Evolutionary conservation across 179 eudicot genomes (phyloP).

Genomic region (Gypsophila paniculata): DNA sequence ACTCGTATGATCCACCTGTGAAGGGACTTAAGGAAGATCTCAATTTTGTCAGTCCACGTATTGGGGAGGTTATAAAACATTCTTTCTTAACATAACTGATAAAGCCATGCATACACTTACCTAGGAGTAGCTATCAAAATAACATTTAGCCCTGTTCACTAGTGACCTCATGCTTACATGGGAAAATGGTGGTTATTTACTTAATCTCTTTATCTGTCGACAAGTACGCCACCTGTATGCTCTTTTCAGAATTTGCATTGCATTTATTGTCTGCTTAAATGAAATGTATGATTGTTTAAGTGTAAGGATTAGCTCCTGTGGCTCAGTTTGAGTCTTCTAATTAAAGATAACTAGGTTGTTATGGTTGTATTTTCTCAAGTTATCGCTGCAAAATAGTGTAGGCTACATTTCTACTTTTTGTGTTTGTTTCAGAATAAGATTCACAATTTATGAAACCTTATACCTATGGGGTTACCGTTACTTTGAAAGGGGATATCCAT

Average conservation of each 20-base stretch:
- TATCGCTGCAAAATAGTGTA: neutral
- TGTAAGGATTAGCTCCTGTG: constrained; percentile 7
- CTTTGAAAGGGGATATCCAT: neutral
- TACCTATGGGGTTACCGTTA: neutral
- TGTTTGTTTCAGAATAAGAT: constrained; percentile 6
- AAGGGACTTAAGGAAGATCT: constrained; percentile 97
- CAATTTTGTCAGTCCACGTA: constrained; percentile 97
- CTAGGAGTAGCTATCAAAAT: neutral
- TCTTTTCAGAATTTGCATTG: neutral
- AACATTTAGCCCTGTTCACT: neutral
- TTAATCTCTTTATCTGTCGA: neutral
- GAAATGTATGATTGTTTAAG: neutral
- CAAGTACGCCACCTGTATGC: neutral
- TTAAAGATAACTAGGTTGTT: neutral
- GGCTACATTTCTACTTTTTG: neutral
- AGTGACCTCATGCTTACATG: neutral
- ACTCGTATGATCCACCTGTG: constrained; percentile 90
- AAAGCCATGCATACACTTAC: neutral
- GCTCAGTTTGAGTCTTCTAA: neutral
- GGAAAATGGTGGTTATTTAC: neutral
- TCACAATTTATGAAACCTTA: neutral
- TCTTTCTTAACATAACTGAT: neutral
- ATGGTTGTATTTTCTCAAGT: neutral
- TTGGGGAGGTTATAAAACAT: constrained; percentile 73
- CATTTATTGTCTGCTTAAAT: neutral